Evolutionary conservation across 768 basidiomycete genomes (phyloP).

Genomic region (Paxillus involutus): DNA sequence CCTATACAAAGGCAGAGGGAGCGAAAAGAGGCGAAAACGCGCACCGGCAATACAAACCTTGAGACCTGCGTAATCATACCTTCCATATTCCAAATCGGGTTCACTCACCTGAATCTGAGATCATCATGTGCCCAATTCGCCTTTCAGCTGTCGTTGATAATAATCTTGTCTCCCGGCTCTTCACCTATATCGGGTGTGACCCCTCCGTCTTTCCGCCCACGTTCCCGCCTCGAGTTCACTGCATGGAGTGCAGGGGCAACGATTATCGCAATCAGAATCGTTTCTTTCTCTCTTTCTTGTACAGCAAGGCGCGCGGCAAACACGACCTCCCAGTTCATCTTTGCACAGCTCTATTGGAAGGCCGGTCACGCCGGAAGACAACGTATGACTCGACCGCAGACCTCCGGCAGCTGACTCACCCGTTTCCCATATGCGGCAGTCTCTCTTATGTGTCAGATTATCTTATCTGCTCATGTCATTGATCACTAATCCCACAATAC

Average conservation of each 20-base stretch:
- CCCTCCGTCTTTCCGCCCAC: constrained; percentile 17
- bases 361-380: background rate
- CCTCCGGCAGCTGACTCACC: constrained; percentile 16
- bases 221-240: constrained; percentile 31
- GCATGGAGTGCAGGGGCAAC: constrained; percentile 19
- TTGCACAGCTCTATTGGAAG: background rate
- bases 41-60: constrained; percentile 20
- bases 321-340: background rate
- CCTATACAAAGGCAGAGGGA: constrained; percentile 25
- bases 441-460: no score
- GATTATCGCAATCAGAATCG: constrained; percentile 32
- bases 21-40: constrained; percentile 29
- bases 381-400: constrained; percentile 1
- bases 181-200: constrained; percentile 10
- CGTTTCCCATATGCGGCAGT: no score
- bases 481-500: no score
- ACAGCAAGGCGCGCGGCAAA: background rate
- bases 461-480: no score
- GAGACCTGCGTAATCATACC: constrained; percentile 28
- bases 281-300: background rate
- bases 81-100: constrained; percentile 16
- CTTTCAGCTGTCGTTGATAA: background rate
- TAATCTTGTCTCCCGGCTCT: background rate
- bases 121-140: constrained; percentile 26
- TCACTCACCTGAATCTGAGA: constrained; percentile 28